Base-by-base conservation (phyloP, 345 rosid genomes). In the Linum usitatissimum region DNA sequence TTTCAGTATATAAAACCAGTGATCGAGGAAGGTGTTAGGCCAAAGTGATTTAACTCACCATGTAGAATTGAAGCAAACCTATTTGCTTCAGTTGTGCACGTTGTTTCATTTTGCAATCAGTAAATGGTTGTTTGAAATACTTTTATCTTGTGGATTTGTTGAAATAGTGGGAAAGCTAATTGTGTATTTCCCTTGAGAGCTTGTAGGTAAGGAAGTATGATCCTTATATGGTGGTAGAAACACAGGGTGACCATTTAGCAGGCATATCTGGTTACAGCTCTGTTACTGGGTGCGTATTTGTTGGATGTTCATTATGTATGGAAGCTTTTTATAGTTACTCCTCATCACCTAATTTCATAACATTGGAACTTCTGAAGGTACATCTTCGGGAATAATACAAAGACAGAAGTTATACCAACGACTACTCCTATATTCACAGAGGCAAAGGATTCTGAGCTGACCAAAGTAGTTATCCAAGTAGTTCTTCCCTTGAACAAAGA, bases 361-460 rank as follows among this genome's bases (percentile, higher is more conserved):
- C 38, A 64, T 39, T 42, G 45, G 39, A 9, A 21, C 61, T 6
- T 58, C 18, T 66, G 18, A 53, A 92, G 96, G 68, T 89, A 89
- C 64, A 87, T 89, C 30, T 90, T 90, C 31, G 91, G 94, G 0
- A 84, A 85, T 67, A 90, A 86, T 74, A 76, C 91, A 0, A 66
- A 68, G 1, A 48, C 6, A 15, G 90, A 86, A 76, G 86, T 84
- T 71, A 81, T 86, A 75, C 75, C 81, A 36, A 83, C 85, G 94
- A 86, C 91, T 12, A 82, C 90, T 21, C 96, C 86, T 21, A 87
- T 90, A 64, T 85, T 86, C 66, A 84, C 94, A 49, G 81, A 83
- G 68, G 82, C 91, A 64, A 77, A 66, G 30, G 84, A 89, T 77
- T 55, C 76, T 39, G 68, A 82, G 30, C 57, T 69, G 56, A 85